A percentile compares a stretch with the other conserved stretches of the same genome.
phyloP scores from a whole-genome alignment of 2,329 filamentous ascomycete species.

The Geosmithia morbida region DNA sequence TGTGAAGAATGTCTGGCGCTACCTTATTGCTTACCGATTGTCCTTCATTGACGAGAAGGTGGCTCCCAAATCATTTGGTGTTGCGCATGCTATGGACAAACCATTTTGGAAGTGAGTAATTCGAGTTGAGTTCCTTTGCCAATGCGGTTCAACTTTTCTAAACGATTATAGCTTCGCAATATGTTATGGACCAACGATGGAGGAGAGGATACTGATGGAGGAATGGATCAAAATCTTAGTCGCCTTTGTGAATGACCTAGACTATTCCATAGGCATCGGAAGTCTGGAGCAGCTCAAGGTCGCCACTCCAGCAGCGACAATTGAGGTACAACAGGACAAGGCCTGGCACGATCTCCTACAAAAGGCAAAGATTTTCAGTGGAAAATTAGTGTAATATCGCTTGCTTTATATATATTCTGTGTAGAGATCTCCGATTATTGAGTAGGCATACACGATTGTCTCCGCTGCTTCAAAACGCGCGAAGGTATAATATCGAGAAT shows the following conservation, averaged over 20 bases:
- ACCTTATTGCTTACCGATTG: conserved; percentile 23
- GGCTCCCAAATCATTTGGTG: conserved; percentile 17
- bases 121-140: background rate
- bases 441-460: too few species aligned
- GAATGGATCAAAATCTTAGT: conserved; percentile 21
- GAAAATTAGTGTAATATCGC: background rate
- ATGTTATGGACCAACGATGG: conserved; percentile 18
- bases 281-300: background rate
- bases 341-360: background rate
- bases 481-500: too few species aligned
- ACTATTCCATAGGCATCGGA: background rate
- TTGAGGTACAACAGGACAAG: background rate
- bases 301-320: background rate
- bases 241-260: conserved; percentile 19
- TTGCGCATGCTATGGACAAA: conserved; percentile 24
- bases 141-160: background rate
- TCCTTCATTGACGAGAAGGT: conserved; percentile 24
- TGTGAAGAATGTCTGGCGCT: conserved; percentile 22
- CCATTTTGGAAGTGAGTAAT: conserved; percentile 25
- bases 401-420: too few species aligned
- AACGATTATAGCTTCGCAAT: conserved; percentile 16
- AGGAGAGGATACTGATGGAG: conserved; percentile 19
- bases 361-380: conserved; percentile 1
- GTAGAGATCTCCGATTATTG: too few species aligned
- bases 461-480: too few species aligned